Evolutionary conservation across 1,284 basidiomycete species (phyloP).

Genomic region (Lignosus rhinocerotis): DNA sequence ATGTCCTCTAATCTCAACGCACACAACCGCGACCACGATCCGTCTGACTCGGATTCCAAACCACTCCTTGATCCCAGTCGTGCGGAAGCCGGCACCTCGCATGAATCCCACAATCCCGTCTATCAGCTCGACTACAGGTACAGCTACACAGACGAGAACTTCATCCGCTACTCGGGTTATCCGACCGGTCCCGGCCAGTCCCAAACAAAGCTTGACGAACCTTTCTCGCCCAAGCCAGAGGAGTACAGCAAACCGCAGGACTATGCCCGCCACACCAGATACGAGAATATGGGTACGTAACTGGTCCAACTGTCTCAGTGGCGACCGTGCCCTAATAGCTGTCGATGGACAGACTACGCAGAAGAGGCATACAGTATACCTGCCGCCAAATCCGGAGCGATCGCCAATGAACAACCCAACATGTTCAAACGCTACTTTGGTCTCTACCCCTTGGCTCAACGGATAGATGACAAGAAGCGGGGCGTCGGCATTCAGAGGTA

Average conservation of each 20-base stretch:
- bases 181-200: constrained; percentile 19
- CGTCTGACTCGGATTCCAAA: constrained; percentile 19
- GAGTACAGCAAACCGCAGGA: constrained; percentile 11
- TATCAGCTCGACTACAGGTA: constrained; percentile 21
- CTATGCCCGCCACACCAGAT: constrained; percentile 17
- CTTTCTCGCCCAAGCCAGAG: constrained; percentile 20
- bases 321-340: background rate
- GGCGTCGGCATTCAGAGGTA: constrained; percentile 82
- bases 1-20: constrained; percentile 14
- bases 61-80: constrained; percentile 13
- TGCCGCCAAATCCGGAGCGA: constrained; percentile 8
- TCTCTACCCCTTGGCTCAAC: constrained; percentile 71
- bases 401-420: constrained; percentile 21
- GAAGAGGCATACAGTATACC: constrained; percentile 22
- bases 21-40: constrained; percentile 12
- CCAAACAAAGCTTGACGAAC: constrained; percentile 18
- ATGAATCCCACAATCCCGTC: constrained; percentile 9
- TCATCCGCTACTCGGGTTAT: constrained; percentile 14
- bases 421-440: constrained; percentile 26
- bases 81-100: constrained; percentile 5
- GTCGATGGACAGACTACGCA: constrained; percentile 19
- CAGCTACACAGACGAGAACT: constrained; percentile 24
- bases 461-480: constrained; percentile 82
- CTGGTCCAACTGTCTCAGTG: background rate
- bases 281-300: constrained; percentile 24